These are phyloP conservation scores for Corylus americana DNA, from an alignment of 306 rosid species.

Conservation along the genomic window DNA sequence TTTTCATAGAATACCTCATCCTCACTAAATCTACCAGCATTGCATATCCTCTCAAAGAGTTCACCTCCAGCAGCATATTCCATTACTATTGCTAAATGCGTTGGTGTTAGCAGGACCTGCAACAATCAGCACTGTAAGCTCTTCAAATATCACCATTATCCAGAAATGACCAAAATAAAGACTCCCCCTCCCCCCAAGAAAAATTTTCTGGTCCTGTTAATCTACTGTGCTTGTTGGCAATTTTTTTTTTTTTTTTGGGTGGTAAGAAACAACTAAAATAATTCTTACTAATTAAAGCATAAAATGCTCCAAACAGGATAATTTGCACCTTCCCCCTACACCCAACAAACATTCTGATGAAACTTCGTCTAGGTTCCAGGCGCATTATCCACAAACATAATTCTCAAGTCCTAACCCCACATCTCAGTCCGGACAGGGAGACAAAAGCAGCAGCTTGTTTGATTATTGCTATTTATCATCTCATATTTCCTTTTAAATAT, in stretches of 20 bases:
- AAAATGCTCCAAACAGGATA: not conserved
- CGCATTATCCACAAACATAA: not conserved
- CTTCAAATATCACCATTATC: not conserved
- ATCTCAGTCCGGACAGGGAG: not conserved
- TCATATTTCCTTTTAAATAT: not conserved
- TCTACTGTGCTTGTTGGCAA: not conserved
- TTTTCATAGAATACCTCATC: constrained; percentile 61
- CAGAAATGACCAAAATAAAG: not conserved
- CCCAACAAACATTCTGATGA: not conserved
- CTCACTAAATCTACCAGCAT: constrained; percentile 78
- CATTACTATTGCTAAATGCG: constrained; percentile 85
- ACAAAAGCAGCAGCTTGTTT: not conserved
- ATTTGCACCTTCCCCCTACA: not conserved
- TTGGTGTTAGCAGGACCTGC: constrained; percentile 76
- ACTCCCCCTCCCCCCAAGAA: not conserved
- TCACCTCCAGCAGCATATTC: constrained; percentile 93
- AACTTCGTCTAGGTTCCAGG: not conserved
- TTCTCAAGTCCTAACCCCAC: not conserved
- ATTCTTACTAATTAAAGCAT: not conserved
- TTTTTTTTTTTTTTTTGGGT: too few relatives aligned
- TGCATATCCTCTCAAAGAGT: constrained; percentile 70
- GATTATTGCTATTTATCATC: not conserved
- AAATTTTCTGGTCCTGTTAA: not conserved
- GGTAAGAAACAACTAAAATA: not conserved
- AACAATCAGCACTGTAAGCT: constrained; percentile 33